These are phyloP conservation scores for Gryganskiella cystojenkinii DNA, from an alignment of 192 early-diverging fungal genomes.

Conservation along the genomic window DNA sequence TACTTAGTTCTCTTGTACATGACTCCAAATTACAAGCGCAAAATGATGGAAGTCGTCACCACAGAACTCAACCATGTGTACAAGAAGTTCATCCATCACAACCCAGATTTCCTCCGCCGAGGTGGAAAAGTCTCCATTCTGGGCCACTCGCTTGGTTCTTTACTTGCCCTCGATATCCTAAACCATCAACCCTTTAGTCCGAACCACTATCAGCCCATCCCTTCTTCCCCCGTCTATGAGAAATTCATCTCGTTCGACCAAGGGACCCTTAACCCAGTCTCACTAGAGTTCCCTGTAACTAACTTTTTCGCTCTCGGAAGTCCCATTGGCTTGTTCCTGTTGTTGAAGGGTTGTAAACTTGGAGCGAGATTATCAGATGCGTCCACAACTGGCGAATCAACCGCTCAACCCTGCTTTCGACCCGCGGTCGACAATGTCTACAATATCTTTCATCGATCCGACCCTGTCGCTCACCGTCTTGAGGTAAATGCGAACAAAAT, in stretches of 20 bases:
- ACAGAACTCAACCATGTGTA: conserved; percentile 84
- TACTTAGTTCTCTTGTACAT: conserved; percentile 82
- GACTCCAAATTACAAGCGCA: conserved; percentile 83
- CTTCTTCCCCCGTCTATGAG: conserved; percentile 51
- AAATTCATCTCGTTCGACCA: conserved; percentile 45
- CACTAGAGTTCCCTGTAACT: conserved; percentile 75
- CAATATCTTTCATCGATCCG: conserved; percentile 81
- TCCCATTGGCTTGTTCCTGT: conserved; percentile 82
- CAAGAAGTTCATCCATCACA: conserved; percentile 71
- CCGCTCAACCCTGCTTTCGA: conserved; percentile 54
- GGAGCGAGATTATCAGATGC: conserved; percentile 54
- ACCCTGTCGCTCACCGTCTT: conserved; percentile 29
- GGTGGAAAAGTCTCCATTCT: conserved; percentile 79
- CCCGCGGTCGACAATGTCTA: conserved; percentile 80
- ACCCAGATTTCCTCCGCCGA: conserved; percentile 75
- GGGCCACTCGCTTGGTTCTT: conserved; percentile 84
- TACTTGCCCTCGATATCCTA: conserved; percentile 84
- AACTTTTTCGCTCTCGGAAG: conserved; percentile 88
- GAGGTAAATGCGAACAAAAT: conserved; percentile 27
- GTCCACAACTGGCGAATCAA: conserved; percentile 41
- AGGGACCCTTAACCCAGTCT: conserved; percentile 28
- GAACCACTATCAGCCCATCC: conserved; percentile 33
- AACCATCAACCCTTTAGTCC: conserved; percentile 68
- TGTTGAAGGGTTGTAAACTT: conserved; percentile 80
- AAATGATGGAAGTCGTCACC: conserved; percentile 83